Evolutionary conservation across 2,329 filamentous ascomycete genomes (phyloP).

Genomic region (Fusarium multiceps): DNA sequence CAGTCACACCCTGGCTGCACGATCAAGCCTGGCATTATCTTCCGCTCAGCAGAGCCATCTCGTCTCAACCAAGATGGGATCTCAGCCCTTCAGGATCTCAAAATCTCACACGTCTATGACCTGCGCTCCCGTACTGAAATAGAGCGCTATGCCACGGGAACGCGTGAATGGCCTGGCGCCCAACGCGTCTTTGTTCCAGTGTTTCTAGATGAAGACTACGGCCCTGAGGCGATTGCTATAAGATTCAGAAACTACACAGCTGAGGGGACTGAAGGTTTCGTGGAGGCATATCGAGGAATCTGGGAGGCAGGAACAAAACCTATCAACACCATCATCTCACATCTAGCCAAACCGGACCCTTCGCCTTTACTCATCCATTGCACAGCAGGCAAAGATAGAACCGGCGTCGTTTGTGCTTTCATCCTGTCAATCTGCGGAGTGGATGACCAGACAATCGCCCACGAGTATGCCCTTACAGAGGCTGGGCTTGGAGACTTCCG

Average conservation of each 20-base stretch:
- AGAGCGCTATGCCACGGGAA: slow-evolving; percentile 52
- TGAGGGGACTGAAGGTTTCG: slow-evolving; percentile 68
- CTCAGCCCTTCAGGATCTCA: slow-evolving; percentile 62
- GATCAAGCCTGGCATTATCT: slow-evolving; percentile 68
- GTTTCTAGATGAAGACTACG: slow-evolving; percentile 70
- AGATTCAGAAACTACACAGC: slow-evolving; percentile 70
- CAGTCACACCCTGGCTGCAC: slow-evolving; percentile 64
- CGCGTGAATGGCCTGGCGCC: slow-evolving; percentile 54
- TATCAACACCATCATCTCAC: slow-evolving; percentile 65
- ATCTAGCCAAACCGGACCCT: slow-evolving; percentile 60
- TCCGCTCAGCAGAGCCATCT: slow-evolving; percentile 75
- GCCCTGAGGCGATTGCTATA: slow-evolving; percentile 70
- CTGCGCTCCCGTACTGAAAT: slow-evolving; percentile 73
- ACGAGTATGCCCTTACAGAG: slow-evolving; percentile 77
- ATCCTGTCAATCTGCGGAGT: slow-evolving; percentile 73
- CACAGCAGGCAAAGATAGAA: slow-evolving; percentile 82
- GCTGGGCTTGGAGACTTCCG: slow-evolving; percentile 67
- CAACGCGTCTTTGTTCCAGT: slow-evolving; percentile 70
- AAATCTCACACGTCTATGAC: slow-evolving; percentile 75
- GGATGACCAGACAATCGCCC: slow-evolving; percentile 66
- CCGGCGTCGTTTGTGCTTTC: slow-evolving; percentile 75
- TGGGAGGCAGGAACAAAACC: slow-evolving; percentile 61
- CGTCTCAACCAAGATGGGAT: slow-evolving; percentile 65
- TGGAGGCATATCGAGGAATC: slow-evolving; percentile 72
- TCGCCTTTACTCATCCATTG: slow-evolving; percentile 75